These are phyloP conservation scores for Pythium sukuiense DNA, from an alignment of 352 stramenopile genomes.

Conservation along the genomic window DNA sequence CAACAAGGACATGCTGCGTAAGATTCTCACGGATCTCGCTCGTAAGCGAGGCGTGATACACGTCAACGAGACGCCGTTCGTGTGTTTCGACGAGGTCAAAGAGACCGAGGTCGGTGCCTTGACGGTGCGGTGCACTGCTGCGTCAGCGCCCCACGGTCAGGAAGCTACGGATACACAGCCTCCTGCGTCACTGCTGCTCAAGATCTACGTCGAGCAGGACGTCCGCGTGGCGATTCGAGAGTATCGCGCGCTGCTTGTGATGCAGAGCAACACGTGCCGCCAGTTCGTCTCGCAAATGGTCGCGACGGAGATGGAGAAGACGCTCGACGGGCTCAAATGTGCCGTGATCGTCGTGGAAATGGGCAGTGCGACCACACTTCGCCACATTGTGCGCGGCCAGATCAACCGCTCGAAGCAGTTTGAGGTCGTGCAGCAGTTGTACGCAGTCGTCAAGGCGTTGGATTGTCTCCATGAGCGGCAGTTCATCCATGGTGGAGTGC, in stretches of 20 bases:
- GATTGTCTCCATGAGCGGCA: conserved; percentile 45
- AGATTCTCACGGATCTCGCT: conserved; percentile 15
- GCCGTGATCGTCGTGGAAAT: conserved; percentile 49
- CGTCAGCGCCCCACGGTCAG: neutral
- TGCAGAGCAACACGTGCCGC: conserved; percentile 32
- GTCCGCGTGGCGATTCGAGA: conserved; percentile 47
- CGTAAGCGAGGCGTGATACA: conserved; percentile 21
- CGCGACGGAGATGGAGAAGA: conserved; percentile 33
- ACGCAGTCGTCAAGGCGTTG: conserved; percentile 37
- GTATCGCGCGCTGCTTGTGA: conserved; percentile 47
- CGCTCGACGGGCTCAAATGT: conserved; percentile 37
- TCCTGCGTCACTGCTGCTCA: conserved; percentile 30
- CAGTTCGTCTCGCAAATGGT: conserved; percentile 38
- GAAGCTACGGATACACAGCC: conserved; percentile 15
- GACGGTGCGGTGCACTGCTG: conserved; percentile 31
- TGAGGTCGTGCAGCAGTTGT: conserved; percentile 37
- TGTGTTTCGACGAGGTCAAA: conserved; percentile 29
- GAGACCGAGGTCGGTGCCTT: conserved; percentile 47
- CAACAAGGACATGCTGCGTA: conserved; percentile 22
- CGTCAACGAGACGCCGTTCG: conserved; percentile 39
- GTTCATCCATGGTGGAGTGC: conserved; percentile 55
- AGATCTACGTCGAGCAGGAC: conserved; percentile 65
- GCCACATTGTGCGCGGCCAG: conserved; percentile 34
- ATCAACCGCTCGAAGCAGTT: conserved; percentile 34
- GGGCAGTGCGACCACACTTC: conserved; percentile 40